phyloP scores from a whole-genome alignment of 805 yeast genomes.

The Zygoascus tannicola region DNA sequence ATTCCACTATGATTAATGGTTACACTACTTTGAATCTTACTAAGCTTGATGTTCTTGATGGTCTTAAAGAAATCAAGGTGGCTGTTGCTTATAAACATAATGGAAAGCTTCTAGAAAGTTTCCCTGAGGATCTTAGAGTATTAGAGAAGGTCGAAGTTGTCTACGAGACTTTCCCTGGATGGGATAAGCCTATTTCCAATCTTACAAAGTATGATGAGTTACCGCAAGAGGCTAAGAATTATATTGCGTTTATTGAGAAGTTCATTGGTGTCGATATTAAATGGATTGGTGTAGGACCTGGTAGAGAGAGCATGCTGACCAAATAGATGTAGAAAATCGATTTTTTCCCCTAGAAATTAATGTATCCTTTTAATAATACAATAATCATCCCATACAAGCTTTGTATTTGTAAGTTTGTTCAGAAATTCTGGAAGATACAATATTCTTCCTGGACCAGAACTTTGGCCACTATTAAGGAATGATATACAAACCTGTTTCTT shows the following conservation, averaged over 20 bases:
- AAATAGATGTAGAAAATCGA: constrained; percentile 20
- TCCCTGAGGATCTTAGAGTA: constrained; percentile 85
- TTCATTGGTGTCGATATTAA: constrained; percentile 74
- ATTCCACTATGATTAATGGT: constrained; percentile 87
- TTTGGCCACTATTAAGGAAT: constrained; percentile 20
- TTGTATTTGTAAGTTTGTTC: constrained; percentile 11
- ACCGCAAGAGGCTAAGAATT: constrained; percentile 80
- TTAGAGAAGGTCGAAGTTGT: constrained; percentile 88
- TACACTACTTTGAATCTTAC: constrained; percentile 91
- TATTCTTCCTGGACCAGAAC: constrained; percentile 22
- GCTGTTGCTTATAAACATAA: constrained; percentile 75
- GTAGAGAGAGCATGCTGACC: constrained; percentile 83
- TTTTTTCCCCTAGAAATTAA: neutral
- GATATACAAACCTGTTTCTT: constrained; percentile 16
- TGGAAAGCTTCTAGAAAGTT: constrained; percentile 64
- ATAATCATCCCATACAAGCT: constrained; percentile 20
- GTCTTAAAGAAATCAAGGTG: constrained; percentile 78
- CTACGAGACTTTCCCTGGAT: constrained; percentile 87
- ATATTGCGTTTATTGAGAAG: constrained; percentile 78
- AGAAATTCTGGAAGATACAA: constrained; percentile 19
- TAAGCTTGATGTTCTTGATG: constrained; percentile 88
- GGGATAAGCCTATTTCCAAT: constrained; percentile 77
- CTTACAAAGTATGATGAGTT: constrained; percentile 62
- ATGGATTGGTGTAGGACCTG: constrained; percentile 99
- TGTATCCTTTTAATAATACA: constrained; percentile 15